A percentile compares a stretch with the other conserved stretches of the same genome.
Evolutionary conservation across 148 eudicot genomes (phyloP).

Genomic region (Cornus controversa): DNA sequence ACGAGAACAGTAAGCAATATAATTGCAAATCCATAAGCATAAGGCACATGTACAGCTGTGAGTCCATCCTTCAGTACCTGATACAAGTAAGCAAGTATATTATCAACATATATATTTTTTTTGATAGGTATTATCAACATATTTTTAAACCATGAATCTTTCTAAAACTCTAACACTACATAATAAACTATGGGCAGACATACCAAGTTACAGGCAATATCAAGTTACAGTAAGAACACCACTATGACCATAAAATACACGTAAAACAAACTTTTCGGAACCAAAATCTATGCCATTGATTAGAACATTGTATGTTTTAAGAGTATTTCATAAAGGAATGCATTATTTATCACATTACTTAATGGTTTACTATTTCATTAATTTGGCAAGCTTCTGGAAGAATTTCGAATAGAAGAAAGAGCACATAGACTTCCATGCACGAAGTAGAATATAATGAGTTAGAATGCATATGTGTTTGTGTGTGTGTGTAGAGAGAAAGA

Average conservation of each 20-base stretch:
- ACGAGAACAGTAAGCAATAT: conserved; percentile 82
- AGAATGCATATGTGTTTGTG: too few species aligned
- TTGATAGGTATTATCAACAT: background rate
- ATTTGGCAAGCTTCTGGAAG: background rate
- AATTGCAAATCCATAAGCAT: conserved; percentile 87
- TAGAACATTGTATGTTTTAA: too few species aligned
- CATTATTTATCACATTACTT: background rate
- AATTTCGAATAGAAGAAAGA: too few species aligned
- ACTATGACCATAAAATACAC: too few species aligned
- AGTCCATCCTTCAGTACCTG: conserved; percentile 84
- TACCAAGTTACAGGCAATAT: background rate
- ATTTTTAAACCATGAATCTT: background rate
- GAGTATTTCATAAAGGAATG: too few species aligned
- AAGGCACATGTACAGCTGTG: conserved; percentile 68
- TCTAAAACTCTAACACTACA: conserved; percentile 5
- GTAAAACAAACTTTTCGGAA: background rate
- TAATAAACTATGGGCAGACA: background rate
- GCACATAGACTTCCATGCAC: too few species aligned
- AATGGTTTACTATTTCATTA: too few species aligned
- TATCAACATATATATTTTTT: background rate
- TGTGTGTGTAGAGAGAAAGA: too few species aligned
- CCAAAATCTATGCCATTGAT: background rate
- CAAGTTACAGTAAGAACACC: too few species aligned
- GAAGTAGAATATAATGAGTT: too few species aligned
- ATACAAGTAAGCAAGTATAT: conserved; percentile 8